Evolutionary conservation across 441 rosid species (phyloP), one percentile per base, ranked within the genome.

Genomic region (Mallotus japonicus): DNA sequence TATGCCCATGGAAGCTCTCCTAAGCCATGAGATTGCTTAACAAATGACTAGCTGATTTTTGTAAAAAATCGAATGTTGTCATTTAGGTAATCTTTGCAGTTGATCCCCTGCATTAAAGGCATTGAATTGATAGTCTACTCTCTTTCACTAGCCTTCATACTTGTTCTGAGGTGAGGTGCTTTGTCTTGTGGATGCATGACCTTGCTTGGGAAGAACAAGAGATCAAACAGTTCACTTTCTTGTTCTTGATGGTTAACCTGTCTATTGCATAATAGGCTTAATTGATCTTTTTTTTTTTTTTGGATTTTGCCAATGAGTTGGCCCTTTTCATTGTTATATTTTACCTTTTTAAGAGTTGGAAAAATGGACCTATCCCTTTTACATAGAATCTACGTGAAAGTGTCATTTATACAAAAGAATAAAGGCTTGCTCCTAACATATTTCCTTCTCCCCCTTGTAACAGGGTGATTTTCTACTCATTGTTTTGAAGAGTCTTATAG

Each of bases 381-480:
- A 40, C 15, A 53, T 54, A 12, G 56, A 22, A 66, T 63, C 11
- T 61, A 22, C 32, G n/a, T 49, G 34, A 34, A 11, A 17, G 47
- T 28, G 66, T 20, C 16, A 13, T 71, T 46, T 47, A 3, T 49
- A 19, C 6, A 37, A 11, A 56, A n/a, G 24, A 67, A 60, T 2
- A 37, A 40, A 64, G 56, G 6, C 50, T n/a, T 70, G 42, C n/a
- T 17, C 59, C 13, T 32, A 37, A 50, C 7, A 54, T 65, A 2
- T 60, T 51, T 42, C 61, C 32, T 70, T 80, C 61, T 75, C 54
- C 51, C 76, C 54, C 51, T 46, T 63, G 19, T 74, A 59, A 70
- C 89, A 95, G 99, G 94, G 97, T 71, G 97, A 92, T 86, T 95
- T 95, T 84, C 90, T 95, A 46, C 97, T 95, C 70, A 90, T 92